phyloP scores from a whole-genome alignment of 331 rosid species.

The Rhamnella rubrinervis region DNA sequence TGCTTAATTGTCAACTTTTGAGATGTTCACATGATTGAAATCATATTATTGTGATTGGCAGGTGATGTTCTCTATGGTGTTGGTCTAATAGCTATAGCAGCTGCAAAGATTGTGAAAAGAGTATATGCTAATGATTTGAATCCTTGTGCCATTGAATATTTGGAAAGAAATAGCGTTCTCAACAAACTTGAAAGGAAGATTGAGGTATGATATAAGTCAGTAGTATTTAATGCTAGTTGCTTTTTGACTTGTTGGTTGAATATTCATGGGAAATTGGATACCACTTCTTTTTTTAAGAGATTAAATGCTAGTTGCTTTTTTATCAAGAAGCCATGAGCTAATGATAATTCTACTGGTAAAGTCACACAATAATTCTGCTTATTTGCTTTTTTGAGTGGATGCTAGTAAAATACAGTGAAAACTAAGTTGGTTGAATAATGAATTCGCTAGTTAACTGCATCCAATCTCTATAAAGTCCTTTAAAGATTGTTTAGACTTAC shows the following conservation, averaged over 20 bases:
- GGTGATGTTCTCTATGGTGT: conserved; percentile 95
- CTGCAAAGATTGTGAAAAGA: conserved; percentile 77
- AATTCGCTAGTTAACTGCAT: too few species aligned
- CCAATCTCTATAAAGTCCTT: too few species aligned
- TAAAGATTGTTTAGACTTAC: too few species aligned
- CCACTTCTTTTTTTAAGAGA: neutral
- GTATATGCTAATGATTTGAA: conserved; percentile 93
- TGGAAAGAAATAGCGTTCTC: conserved; percentile 76
- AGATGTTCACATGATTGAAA: too few species aligned
- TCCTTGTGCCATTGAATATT: conserved; percentile 76
- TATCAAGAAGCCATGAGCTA: too few species aligned
- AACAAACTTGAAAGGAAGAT: conserved; percentile 90
- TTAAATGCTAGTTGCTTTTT: neutral
- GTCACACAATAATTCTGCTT: too few species aligned
- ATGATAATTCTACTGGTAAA: too few species aligned
- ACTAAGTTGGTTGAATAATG: too few species aligned
- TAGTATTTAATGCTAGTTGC: conserved; percentile 9
- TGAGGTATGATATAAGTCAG: conserved; percentile 52
- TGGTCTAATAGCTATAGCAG: conserved; percentile 89
- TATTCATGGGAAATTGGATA: neutral
- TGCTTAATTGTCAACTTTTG: too few species aligned
- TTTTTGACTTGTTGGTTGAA: conserved; percentile 4
- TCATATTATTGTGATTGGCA: conserved; percentile 22
- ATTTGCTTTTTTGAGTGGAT: too few species aligned
- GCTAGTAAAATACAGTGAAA: too few species aligned